Evolutionary conservation across 208 protist species (phyloP).

Genomic region (Chromosphaera perkinsii): DNA sequence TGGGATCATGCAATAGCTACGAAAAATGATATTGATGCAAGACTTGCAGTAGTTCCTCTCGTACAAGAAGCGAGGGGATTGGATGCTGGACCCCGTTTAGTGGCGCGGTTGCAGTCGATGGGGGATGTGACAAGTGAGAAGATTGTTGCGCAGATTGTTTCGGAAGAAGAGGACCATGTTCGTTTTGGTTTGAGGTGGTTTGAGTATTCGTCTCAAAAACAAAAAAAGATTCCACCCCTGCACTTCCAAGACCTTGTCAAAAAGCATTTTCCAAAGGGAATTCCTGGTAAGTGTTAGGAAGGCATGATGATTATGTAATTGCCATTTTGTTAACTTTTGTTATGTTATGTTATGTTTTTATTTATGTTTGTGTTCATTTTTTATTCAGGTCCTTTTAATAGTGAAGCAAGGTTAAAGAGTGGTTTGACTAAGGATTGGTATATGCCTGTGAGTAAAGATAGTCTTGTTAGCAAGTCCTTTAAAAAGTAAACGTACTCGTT

Average conservation of each 20-base stretch:
- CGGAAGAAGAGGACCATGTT: constrained; percentile 6
- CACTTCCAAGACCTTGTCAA: too few species aligned
- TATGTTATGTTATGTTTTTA: too few species aligned
- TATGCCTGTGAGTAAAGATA: not conserved
- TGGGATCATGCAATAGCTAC: not conserved
- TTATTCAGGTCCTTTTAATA: not conserved
- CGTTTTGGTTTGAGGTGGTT: constrained; percentile 12
- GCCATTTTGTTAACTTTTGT: too few species aligned
- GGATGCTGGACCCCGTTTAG: not conserved
- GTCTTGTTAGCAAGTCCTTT: too few species aligned
- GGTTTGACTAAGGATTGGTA: constrained; percentile 17
- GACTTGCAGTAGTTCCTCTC: not conserved
- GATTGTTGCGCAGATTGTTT: not conserved
- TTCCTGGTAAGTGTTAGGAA: too few species aligned
- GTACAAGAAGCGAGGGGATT: constrained; percentile 5
- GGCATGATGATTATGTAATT: too few species aligned
- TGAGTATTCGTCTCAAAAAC: too few species aligned
- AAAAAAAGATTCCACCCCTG: too few species aligned
- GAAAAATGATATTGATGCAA: not conserved
- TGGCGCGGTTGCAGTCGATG: not conserved
- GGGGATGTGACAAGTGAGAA: not conserved
- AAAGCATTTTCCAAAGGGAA: too few species aligned
- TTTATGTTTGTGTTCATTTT: too few species aligned
- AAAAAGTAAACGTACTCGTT: too few species aligned
- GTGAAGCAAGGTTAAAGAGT: not conserved